Base-by-base conservation (phyloP, 2,329 filamentous ascomycete species). In the Alternaria burnsii region DNA sequence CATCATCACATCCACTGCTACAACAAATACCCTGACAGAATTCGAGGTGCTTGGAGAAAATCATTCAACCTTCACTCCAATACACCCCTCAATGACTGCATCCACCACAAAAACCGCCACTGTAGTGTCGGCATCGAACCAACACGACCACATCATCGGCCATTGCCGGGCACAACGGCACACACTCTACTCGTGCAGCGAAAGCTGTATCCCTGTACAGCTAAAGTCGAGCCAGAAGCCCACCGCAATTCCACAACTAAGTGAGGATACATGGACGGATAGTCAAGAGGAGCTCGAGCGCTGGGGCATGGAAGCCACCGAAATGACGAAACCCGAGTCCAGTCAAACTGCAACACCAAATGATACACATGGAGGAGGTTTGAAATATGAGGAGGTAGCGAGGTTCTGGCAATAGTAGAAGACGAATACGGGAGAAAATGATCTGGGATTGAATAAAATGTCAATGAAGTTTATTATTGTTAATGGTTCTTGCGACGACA, bases 81-180 rank as follows among this genome's bases (percentile, higher is more conserved):
- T 10, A 42, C 40, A 50, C 9, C 32, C 7, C 5, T 36, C 46
- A 8, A 61, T 58, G 54, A 41, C 55, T 22, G 38, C 42, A 12
- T 30, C 41, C 10, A 47, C 41, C 10, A 52, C 34, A n/a, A 36
- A 30, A 44, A 48, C 46, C 52, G 22, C 52, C 40, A 36, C 51
- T 30, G 43, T 14, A 32, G 22, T 50, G 8, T 24, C 30, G 40
- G 20, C 46, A 42, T 52, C 56, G 22, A 59, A 62, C 30, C 52
- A 36, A 55, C 40, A 55, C 22, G 57, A 62, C 52, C 59, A 53
- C 30, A 62, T 52, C 24, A 44, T 62, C 42, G 56, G 56, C n/a
- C 59, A 62, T 36, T 62, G 59, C 22, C 59, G 59, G 36, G 59
- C 59, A 8, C 59, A 62, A 46, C 59, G 59, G 11, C 56, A 62